Evolutionary conservation across 495 filamentous ascomycete genomes (phyloP), one percentile per base, ranked within the genome.

Genomic region (Neurospora africana): DNA sequence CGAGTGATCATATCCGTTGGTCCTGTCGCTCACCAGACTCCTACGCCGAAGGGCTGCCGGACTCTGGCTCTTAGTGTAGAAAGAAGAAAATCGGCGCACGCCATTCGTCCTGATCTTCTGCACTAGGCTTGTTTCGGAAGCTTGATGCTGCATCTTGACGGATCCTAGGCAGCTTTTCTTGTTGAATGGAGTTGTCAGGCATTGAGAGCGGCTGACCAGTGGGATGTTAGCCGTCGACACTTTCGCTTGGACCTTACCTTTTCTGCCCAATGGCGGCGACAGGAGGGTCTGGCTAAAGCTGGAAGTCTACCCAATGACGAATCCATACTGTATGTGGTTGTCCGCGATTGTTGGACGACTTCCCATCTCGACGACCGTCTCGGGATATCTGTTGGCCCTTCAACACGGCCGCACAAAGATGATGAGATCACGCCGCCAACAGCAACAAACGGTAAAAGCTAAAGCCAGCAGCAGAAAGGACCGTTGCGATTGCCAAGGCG

Each of bases 261-360:
- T 82, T 80, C 79, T 82, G 78, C 73, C 81, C 80, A 83, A 82
- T 82, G 75, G 76, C 74, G 75, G 76, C 76, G n/a, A 79, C 76
- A 78, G 77, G 76, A 76, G 72, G 76, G 74, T 75, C 78, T 74
- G 70, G 71, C 69, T 75, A 73, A 76, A 79, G 71, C 77, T 79
- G 77, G 75, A 81, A 80, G 83, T 79, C 76, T 81, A 74, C 75
- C 81, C 80, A 83, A 82, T 82, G 75, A 73, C 41, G 76, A 72
- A 72, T 72, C 75, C 65, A 75, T 68, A 41, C 73, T 72, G 69
- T 43, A 47, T 73, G 73, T 75, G 75, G 73, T 76, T 69, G 67
- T 68, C 72, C 70, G 71, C 21, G 23, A 30, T 44, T 71, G 79
- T 83, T 83, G 81, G 80, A 75, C 77, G 74, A 76, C 68, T 67